Base-by-base conservation (phyloP, 345 rosid species). In the Brassica incana region DNA sequence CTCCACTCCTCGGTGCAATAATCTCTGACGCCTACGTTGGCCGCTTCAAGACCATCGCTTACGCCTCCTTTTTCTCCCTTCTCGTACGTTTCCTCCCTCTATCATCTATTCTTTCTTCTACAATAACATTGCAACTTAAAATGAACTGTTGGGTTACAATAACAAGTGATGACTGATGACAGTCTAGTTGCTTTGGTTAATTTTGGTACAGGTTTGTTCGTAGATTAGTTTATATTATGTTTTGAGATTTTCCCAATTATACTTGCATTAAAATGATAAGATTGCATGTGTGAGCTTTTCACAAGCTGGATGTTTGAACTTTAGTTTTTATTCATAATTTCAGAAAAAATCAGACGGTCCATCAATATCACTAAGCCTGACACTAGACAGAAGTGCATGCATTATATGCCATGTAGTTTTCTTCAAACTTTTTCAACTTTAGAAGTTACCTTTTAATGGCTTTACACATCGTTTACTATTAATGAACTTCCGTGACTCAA, bases 1-100 rank as follows among this genome's bases (percentile, higher is more conserved):
- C 87, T 45, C 89, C 95, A 4, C 29, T 91, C 54, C 6, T 83
- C 5, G 97, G 98, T 7, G 97, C 97, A 0, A 81, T 85, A 33
- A 70, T 90, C 83, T 83, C 90, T n/a, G 92, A 88, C 67, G 27
- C 87, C 60, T 87, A 69, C 54, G n/a, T 74, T 33, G 94, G 92
- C 71, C 80, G 90, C 38, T 90, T 87, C 79, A 80, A 76, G 73
- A 88, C 92, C 71, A 88, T 90, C 52, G 88, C 83, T 30, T 68
- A 64, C 20, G 84, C 85, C 35, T 88, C 92, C 72, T 65, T 88
- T 38, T 78, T 85, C 60, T 60, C 96, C 18, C 48, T 92, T 54
- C 63, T 92, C 81, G 98, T 92, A 87, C 50, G 74, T 71, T 8
- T 64, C 50, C 27, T 60, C 70, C 16, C 43, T 81, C 40, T 61